phyloP scores from a whole-genome alignment of 352 stramenopile species.

The Halophytophthora batemanensis region DNA sequence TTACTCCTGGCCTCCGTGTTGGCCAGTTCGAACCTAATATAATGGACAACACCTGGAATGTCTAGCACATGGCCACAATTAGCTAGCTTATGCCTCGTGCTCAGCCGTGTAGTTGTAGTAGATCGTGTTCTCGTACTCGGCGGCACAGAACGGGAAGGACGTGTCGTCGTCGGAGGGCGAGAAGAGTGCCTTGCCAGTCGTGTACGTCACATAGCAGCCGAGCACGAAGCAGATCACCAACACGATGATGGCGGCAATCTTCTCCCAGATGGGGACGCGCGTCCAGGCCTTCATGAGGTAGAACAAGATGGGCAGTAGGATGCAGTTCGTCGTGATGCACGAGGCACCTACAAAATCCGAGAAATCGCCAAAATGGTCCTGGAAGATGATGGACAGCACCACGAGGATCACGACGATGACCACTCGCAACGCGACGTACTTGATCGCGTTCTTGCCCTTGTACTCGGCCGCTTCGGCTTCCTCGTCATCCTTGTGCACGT shows the following conservation, averaged over 20 bases:
- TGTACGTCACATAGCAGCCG: constrained; percentile 23
- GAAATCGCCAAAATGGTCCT: constrained; percentile 37
- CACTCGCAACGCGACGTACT: constrained; percentile 36
- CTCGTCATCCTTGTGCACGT: constrained; percentile 16
- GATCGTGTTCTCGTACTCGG: constrained; percentile 29
- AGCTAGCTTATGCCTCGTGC: constrained; percentile 13
- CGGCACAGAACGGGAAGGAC: constrained; percentile 24
- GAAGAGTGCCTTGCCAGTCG: constrained; percentile 20
- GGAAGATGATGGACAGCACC: constrained; percentile 27
- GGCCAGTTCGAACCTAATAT: not conserved
- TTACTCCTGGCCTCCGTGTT: too few relatives aligned
- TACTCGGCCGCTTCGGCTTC: constrained; percentile 33
- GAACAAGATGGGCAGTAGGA: constrained; percentile 35
- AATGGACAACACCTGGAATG: constrained; percentile 3
- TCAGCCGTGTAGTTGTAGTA: constrained; percentile 33
- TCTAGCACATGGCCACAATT: not conserved
- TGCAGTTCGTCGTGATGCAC: constrained; percentile 33
- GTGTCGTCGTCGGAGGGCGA: constrained; percentile 6
- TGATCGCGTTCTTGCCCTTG: constrained; percentile 25
- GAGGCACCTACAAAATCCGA: constrained; percentile 36
- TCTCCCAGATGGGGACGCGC: constrained; percentile 16
- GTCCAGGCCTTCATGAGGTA: constrained; percentile 29
- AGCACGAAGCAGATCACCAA: constrained; percentile 15
- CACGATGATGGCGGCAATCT: constrained; percentile 11
- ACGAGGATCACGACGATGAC: constrained; percentile 38